Evolutionary conservation across 2,329 filamentous ascomycete species (phyloP).

Genomic region (Sporothrix brunneoviolacea): DNA sequence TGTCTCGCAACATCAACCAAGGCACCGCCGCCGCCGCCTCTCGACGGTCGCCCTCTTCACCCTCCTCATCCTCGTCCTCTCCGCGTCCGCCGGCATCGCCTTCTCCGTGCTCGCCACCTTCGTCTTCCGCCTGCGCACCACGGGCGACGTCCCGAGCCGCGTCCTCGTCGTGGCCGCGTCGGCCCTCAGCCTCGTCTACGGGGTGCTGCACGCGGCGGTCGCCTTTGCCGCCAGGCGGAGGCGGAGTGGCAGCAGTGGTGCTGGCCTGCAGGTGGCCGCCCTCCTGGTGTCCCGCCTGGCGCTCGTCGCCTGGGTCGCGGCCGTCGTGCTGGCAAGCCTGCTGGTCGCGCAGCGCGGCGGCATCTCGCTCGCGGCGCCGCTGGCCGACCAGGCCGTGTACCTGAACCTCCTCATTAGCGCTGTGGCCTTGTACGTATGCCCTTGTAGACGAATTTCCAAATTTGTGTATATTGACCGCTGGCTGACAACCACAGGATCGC

Average conservation of each 20-base stretch:
- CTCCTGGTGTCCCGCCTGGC: conserved; percentile 25
- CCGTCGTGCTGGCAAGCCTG: conserved; percentile 25
- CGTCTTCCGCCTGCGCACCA: conserved; percentile 17
- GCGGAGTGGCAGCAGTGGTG: too few species aligned
- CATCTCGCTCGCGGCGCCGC: conserved; percentile 12
- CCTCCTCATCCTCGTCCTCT: conserved; percentile 25
- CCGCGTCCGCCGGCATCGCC: conserved; percentile 23
- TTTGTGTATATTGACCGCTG: too few species aligned
- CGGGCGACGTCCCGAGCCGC: conserved; percentile 24
- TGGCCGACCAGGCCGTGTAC: conserved; percentile 25
- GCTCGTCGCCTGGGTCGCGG: conserved; percentile 26
- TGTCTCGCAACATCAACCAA: not conserved
- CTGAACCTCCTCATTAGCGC: conserved; percentile 26
- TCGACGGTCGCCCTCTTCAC: conserved; percentile 24
- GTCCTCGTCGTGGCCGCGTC: conserved; percentile 27
- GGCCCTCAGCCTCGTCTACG: conserved; percentile 23
- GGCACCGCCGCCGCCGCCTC: not conserved
- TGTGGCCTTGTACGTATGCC: conserved; percentile 25
- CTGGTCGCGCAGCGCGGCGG: conserved; percentile 20
- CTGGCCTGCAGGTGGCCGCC: conserved; percentile 25
- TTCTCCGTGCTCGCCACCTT: conserved; percentile 24
- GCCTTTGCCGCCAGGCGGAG: conserved; percentile 23
- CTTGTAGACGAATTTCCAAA: too few species aligned
- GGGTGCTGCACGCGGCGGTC: conserved; percentile 25
- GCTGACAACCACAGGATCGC: too few species aligned